These are phyloP conservation scores for Kwoniella shandongensis DNA, from an alignment of 768 basidiomycete genomes.

Conservation along the genomic window DNA sequence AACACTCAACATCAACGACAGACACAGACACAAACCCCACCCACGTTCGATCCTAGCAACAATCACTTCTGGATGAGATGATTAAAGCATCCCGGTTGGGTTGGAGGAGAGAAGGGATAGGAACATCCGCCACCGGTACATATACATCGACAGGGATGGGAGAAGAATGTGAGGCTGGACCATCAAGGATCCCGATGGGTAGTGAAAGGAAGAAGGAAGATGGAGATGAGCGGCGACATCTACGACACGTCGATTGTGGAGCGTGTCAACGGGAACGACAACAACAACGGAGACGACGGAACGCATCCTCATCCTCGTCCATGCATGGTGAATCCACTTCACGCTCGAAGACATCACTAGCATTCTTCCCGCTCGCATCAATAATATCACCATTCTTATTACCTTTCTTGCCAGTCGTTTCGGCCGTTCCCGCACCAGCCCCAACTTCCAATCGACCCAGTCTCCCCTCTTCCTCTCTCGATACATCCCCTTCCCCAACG, in stretches of 20 bases:
- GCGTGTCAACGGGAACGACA: slow-evolving; percentile 1
- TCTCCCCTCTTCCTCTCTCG: not conserved
- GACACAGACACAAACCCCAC: too few species aligned
- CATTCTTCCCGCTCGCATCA: not conserved
- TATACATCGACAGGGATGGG: not conserved
- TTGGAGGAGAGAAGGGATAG: slow-evolving; percentile 20
- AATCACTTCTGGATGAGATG: too few species aligned
- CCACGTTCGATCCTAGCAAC: too few species aligned
- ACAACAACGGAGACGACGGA: not conserved
- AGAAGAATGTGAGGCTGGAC: slow-evolving; percentile 2
- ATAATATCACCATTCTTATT: slow-evolving; percentile 11
- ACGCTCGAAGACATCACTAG: too few species aligned
- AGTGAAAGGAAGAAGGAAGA: not conserved
- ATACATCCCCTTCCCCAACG: not conserved
- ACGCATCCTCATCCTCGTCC: not conserved
- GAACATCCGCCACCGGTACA: not conserved
- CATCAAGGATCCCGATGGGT: slow-evolving; percentile 3
- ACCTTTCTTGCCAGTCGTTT: slow-evolving; percentile 1
- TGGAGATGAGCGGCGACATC: too few species aligned
- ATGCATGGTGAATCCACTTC: too few species aligned
- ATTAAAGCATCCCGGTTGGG: not conserved
- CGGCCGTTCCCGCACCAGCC: slow-evolving; percentile 1
- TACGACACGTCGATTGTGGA: not conserved
- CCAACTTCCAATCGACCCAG: not conserved
- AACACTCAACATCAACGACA: too few species aligned